Percentiles rank a stretch among this genome's conserved stretches.
phyloP scores from a whole-genome alignment of 768 basidiomycete genomes.

The Mrakia frigida region DNA sequence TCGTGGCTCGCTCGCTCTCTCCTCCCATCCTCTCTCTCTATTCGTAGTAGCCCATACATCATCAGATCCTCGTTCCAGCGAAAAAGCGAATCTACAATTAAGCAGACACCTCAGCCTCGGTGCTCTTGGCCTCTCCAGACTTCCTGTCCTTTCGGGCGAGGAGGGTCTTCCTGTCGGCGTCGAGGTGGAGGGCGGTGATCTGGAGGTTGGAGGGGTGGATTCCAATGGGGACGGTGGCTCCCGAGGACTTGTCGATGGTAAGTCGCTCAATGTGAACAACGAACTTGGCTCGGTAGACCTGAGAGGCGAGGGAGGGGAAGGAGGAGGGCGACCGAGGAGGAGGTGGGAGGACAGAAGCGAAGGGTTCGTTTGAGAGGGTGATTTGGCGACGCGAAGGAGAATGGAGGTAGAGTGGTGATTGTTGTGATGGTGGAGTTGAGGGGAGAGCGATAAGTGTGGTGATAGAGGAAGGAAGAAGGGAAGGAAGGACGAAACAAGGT shows the following conservation, averaged over 20 bases:
- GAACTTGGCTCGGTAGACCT: slow-evolving; percentile 99
- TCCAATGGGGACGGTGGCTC: slow-evolving; percentile 85
- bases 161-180: slow-evolving; percentile 62
- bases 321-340: neutral
- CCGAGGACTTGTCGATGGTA: slow-evolving; percentile 94
- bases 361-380: neutral
- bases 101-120: slow-evolving; percentile 18
- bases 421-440: neutral
- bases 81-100: neutral
- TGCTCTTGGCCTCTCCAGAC: slow-evolving; percentile 19
- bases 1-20: too few species aligned
- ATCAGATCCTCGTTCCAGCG: too few species aligned
- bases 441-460: neutral
- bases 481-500: neutral
- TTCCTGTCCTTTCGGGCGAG: slow-evolving; percentile 31
- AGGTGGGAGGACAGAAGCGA: neutral
- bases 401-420: neutral
- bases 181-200: slow-evolving; percentile 84
- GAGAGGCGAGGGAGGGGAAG: slow-evolving; percentile 37
- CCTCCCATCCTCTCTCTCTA: too few species aligned
- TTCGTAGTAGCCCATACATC: too few species aligned
- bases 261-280: slow-evolving; percentile 98
- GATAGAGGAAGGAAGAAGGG: neutral
- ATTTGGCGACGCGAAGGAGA: too few species aligned
- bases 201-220: slow-evolving; percentile 96